Percentiles rank a stretch among this genome's conserved stretches.
Evolutionary conservation across 2,329 filamentous ascomycete genomes (phyloP).

Genomic region (Didymella pomorum): DNA sequence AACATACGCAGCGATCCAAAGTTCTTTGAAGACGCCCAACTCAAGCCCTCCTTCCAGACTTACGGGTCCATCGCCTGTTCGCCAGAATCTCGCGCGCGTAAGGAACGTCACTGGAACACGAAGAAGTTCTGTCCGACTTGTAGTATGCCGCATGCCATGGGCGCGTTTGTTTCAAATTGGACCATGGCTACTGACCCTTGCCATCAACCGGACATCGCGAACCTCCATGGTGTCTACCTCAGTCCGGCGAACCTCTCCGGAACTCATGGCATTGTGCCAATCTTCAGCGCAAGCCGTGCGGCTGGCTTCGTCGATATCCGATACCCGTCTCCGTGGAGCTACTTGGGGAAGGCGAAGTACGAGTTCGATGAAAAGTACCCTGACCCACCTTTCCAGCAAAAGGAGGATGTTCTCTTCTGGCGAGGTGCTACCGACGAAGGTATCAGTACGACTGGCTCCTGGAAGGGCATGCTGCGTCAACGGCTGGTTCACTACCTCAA

Average conservation of each 20-base stretch:
- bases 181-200: slow-evolving; percentile 71
- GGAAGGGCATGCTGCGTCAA: slow-evolving; percentile 73
- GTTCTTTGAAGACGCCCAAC: slow-evolving; percentile 47
- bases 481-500: slow-evolving; percentile 71
- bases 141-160: slow-evolving; percentile 68
- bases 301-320: slow-evolving; percentile 78
- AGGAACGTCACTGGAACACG: slow-evolving; percentile 68
- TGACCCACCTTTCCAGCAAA: slow-evolving; percentile 66
- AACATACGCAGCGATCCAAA: slow-evolving; percentile 36
- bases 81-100: slow-evolving; percentile 66
- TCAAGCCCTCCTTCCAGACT: slow-evolving; percentile 52
- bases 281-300: slow-evolving; percentile 79
- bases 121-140: slow-evolving; percentile 71
- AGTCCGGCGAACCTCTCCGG: slow-evolving; percentile 69
- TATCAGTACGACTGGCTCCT: slow-evolving; percentile 62
- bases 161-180: slow-evolving; percentile 73
- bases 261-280: slow-evolving; percentile 70
- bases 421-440: slow-evolving; percentile 70
- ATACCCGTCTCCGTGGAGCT: slow-evolving; percentile 72
- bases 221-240: slow-evolving; percentile 77
- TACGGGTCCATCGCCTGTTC: slow-evolving; percentile 65
- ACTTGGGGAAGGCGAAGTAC: slow-evolving; percentile 65
- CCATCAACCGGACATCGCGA: slow-evolving; percentile 77
- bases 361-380: slow-evolving; percentile 60
- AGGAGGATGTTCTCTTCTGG: slow-evolving; percentile 75